Conservation (phyloP, 2,329 filamentous ascomycete genomes). For the Fonsecaea pedrosoi region DNA sequence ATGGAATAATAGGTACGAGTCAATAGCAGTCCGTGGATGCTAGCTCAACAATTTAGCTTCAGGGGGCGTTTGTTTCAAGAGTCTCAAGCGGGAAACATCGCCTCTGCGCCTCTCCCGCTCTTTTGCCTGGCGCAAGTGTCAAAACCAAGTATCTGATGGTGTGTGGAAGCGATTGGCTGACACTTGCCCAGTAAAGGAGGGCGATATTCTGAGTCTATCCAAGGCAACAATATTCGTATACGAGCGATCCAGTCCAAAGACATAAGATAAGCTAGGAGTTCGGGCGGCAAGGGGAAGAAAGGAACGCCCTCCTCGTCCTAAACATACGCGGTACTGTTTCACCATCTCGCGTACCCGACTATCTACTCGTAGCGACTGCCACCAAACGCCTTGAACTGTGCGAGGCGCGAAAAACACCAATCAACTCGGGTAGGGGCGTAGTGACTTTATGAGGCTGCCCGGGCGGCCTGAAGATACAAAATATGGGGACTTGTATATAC, state of each 20-base stretch:
- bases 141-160: neutral
- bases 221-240: slow-evolving; percentile 11
- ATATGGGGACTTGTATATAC: too few relatives aligned
- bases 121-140: neutral
- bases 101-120: neutral
- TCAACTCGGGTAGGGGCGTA: neutral
- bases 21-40: neutral
- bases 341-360: neutral
- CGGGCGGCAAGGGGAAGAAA: slow-evolving; percentile 6
- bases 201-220: neutral
- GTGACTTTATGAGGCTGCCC: neutral
- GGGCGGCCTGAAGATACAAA: neutral
- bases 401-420: slow-evolving; percentile 22
- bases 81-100: neutral
- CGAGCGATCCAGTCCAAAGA: slow-evolving; percentile 7
- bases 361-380: neutral
- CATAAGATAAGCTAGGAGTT: neutral
- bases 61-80: slow-evolving; percentile 29
- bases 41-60: slow-evolving; percentile 1
- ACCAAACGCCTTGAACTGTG: neutral
- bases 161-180: slow-evolving; percentile 2
- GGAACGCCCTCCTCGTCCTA: neutral
- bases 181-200: neutral
- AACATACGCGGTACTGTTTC: neutral
- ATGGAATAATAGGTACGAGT: neutral